A percentile compares a stretch with the other conserved stretches of the same genome.
Evolutionary conservation across 345 rosid genomes (phyloP).

Genomic region (Noccaea bulbosa): DNA sequence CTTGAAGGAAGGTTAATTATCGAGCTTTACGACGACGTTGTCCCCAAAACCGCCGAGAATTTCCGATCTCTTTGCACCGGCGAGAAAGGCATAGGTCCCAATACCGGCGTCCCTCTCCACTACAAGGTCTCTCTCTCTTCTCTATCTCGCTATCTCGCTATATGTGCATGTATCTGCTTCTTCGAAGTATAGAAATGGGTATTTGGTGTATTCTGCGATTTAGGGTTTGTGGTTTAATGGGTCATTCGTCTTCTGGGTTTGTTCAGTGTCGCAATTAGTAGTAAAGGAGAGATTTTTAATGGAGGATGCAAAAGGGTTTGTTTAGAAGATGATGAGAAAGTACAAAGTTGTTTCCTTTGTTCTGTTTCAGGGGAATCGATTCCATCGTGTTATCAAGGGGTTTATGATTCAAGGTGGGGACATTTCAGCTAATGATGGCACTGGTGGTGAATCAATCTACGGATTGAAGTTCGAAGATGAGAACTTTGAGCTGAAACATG

Average conservation of each 20-base stretch:
- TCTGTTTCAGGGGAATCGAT: constrained; percentile 68
- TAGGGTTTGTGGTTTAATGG: constrained; percentile 23
- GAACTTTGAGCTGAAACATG: constrained; percentile 85
- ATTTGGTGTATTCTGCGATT: constrained; percentile 6
- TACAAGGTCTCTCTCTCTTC: constrained; percentile 61
- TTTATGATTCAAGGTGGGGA: constrained; percentile 98
- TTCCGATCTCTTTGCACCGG: constrained; percentile 96
- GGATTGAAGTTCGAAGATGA: constrained; percentile 93
- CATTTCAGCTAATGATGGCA: constrained; percentile 86
- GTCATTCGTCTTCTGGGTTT: constrained; percentile 5
- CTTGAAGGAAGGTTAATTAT: constrained; percentile 88
- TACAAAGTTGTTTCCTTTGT: neutral
- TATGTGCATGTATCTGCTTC: neutral
- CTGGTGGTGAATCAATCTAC: constrained; percentile 93
- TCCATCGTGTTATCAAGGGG: constrained; percentile 84
- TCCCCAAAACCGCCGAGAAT: constrained; percentile 89
- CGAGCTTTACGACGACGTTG: constrained; percentile 83
- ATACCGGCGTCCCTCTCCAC: constrained; percentile 78
- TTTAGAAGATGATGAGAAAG: neutral
- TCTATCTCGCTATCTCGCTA: neutral
- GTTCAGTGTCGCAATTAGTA: neutral
- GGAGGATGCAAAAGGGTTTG: neutral
- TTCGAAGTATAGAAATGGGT: constrained; percentile 27
- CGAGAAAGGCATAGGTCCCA: constrained; percentile 85
- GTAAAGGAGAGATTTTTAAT: neutral